A percentile compares a stretch with the other conserved stretches of the same genome.
Evolutionary conservation across 169 alveolate species (phyloP).

Genomic region (Theileria orientalis): DNA sequence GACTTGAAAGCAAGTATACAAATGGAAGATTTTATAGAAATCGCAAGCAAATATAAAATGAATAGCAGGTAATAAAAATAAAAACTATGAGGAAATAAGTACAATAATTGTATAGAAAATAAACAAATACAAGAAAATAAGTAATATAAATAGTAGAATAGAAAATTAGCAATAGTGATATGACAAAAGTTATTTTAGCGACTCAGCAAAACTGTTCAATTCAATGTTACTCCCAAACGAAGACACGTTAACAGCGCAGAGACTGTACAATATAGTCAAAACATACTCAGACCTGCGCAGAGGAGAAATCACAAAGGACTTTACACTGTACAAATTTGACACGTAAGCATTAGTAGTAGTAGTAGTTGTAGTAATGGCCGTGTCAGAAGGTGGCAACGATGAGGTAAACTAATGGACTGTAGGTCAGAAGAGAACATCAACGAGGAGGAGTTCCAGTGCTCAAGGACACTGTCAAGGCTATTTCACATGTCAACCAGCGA

Average conservation of each 20-base stretch:
- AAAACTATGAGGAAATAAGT: background rate
- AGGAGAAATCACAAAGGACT: constrained; percentile 10
- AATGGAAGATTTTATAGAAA: constrained; percentile 10
- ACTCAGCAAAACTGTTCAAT: constrained; percentile 17
- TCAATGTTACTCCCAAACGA: constrained; percentile 37
- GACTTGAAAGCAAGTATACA: background rate
- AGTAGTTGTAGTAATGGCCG: too few species aligned
- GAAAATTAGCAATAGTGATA: too few species aligned
- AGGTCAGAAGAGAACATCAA: constrained; percentile 26
- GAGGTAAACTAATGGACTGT: background rate
- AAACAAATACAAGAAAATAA: background rate
- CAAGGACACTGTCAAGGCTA: constrained; percentile 50
- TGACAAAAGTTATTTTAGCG: background rate
- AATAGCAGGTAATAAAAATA: background rate
- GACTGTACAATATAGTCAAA: constrained; percentile 29
- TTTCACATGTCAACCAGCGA: constrained; percentile 63
- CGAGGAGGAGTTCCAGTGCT: constrained; percentile 54
- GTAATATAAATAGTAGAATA: background rate
- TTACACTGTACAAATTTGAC: constrained; percentile 43
- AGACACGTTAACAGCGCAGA: background rate
- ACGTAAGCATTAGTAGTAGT: too few species aligned
- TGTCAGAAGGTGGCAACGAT: background rate
- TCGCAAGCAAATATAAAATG: constrained; percentile 2
- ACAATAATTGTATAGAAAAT: background rate
- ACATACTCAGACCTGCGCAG: constrained; percentile 19